Evolutionary conservation across 2,329 filamentous ascomycete genomes (phyloP), one percentile per base, ranked within the genome.

Genomic region (Calonectria crousiana): DNA sequence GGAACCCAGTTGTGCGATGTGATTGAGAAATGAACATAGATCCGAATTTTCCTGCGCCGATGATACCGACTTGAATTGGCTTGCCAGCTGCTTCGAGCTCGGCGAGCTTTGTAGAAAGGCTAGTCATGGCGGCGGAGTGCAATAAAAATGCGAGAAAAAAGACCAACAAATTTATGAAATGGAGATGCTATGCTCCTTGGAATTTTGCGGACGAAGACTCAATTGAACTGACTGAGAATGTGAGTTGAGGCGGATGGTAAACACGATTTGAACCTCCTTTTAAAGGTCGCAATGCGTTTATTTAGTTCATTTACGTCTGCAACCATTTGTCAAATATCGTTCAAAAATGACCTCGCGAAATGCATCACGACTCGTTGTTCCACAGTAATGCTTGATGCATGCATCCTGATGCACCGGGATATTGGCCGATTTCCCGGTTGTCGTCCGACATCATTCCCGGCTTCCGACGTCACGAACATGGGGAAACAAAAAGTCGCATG

Each of bases 11-110:
- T 3, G 85, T 87, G 20, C 85, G 83, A 76, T 87, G 83, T 2
- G 83, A 84, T 79, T 88, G 87, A 8, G 86, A 86, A 66, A 87
- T 85, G 81, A 86, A 87, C 86, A 87, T 87, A 18, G 85, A 87
- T 2, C 86, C 86, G 69, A 87, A 88, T 74, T 87, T 88, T 69
- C 86, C 86, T 49, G 86, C 86, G 4, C 86, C 86, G 67, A 88
- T 88, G 71, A 88, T 82, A 58, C 85, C 86, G 44, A 88, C 84
- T 67, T 83, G 82, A 69, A 87, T 84, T 4, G 84, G 84, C 76
- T 84, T 85, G 72, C 85, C 84, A 47, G 77, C 78, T 47, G 80
- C 81, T 72, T 86, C 84, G 49, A 85, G 82, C 74, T 85, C 81
- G 26, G 84, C 84, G 60, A 86, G 83, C 78, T 86, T 87, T 11